Evolutionary conservation across 2,329 filamentous ascomycete species (phyloP), one percentile per base, ranked within the genome.

Genomic region (Septoria linicola): DNA sequence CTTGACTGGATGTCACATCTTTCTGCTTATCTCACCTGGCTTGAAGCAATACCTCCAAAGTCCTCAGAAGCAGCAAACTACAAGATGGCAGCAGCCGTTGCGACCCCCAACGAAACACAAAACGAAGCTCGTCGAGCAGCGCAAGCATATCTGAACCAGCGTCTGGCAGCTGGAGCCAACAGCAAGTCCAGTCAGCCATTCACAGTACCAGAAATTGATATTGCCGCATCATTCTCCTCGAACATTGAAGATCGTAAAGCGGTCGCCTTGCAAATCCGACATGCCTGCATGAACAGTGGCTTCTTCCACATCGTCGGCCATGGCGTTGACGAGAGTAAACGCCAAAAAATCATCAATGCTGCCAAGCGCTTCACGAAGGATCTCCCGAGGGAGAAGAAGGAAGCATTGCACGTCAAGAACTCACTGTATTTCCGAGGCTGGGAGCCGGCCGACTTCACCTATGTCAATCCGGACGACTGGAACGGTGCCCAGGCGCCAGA

Each of bases 271-370:
- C 63, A 73, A 31, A 73, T 74, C 20, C 66, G 62, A 5, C 55
- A 63, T 17, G 70, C 71, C 1, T 73, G 72, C 51, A 68, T 63
- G 5, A 68, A 59, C n/a, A 68, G 66, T 3, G 70, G 71, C 6
- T 69, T 69, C 56, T 73, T 73, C 57, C 71, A 72, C 56, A 68
- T 74, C 37, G 69, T 64, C 8, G 67, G 67, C 13, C 72, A 74
- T 44, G 61, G 65, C 8, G 58, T 73, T 4, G 50, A 70, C 1
- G 43, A 59, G 5, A 14, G 53, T 2, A 63, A 63, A 2, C 60
- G 67, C 30, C 42, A 61, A 11, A 61, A 49, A 1, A 67, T 73
- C n/a, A 47, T 75, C 14, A 51, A 59, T 1, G 67, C 72, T 46
- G 70, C 72, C 0, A 54, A 68, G 39, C 67, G 68, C 14, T 73